Percentiles rank a stretch among this genome's conserved stretches.
These are phyloP conservation scores for Dactylonectria estremocensis DNA, from an alignment of 2,329 filamentous ascomycete genomes.

Conservation along the genomic window DNA sequence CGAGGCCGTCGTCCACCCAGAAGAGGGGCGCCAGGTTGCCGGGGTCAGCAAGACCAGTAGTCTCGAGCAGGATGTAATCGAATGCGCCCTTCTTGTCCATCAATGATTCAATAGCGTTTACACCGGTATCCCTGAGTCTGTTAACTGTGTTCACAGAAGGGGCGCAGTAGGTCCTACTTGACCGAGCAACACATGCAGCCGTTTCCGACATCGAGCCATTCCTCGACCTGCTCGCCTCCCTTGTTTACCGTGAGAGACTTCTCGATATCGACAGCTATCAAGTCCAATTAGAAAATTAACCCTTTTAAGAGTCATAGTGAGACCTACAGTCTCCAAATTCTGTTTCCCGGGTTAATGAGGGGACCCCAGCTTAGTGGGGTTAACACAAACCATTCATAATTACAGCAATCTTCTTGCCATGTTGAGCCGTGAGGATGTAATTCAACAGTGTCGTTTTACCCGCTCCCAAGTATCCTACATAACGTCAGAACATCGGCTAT, in stretches of 20 bases:
- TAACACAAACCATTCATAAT: slow-evolving; percentile 83
- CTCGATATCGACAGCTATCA: slow-evolving; percentile 90
- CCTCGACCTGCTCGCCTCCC: slow-evolving; percentile 85
- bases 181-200: slow-evolving; percentile 98
- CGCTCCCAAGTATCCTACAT: slow-evolving; percentile 90
- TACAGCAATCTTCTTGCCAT: slow-evolving; percentile 98
- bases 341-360: slow-evolving; percentile 52
- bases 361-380: neutral
- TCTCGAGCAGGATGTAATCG: slow-evolving; percentile 98
- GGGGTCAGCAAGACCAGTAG: slow-evolving; percentile 93
- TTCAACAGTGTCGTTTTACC: slow-evolving; percentile 97
- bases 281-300: slow-evolving; percentile 27
- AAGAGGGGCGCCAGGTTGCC: slow-evolving; percentile 96
- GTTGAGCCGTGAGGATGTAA: slow-evolving; percentile 93
- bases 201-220: slow-evolving; percentile 97
- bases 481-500: slow-evolving; percentile 14
- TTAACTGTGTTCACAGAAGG: slow-evolving; percentile 40
- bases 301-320: neutral
- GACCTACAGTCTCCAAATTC: slow-evolving; percentile 86
- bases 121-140: slow-evolving; percentile 81
- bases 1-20: slow-evolving; percentile 97
- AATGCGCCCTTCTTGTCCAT: slow-evolving; percentile 96
- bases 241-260: slow-evolving; percentile 94
- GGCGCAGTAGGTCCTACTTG: slow-evolving; percentile 70
- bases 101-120: slow-evolving; percentile 93